A percentile compares a stretch with the other conserved stretches of the same genome.
Conservation (phyloP, 129 eudicot genomes). For the Helianthus tuberosus region DNA sequence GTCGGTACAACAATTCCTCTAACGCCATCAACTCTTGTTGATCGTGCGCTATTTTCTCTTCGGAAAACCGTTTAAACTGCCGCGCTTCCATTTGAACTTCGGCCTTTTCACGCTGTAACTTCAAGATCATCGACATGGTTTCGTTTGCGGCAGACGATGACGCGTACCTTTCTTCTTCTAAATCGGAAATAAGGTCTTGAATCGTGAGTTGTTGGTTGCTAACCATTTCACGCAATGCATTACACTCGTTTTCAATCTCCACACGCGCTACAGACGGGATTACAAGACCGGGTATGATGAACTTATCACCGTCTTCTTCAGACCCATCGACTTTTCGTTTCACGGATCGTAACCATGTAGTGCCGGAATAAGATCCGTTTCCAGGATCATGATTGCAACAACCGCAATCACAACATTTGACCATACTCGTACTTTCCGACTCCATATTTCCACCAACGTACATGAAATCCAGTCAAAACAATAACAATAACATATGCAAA, state of each 20-base stretch:
- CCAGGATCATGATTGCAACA: slow-evolving; percentile 47
- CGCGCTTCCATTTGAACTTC: slow-evolving; percentile 88
- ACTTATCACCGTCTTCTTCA: slow-evolving; percentile 47
- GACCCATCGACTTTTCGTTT: slow-evolving; percentile 67
- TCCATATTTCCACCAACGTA: slow-evolving; percentile 48
- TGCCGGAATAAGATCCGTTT: slow-evolving; percentile 53
- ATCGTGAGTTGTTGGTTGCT: slow-evolving; percentile 68
- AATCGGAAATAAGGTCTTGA: slow-evolving; percentile 61
- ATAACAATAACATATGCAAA: not conserved
- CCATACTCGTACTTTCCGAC: slow-evolving; percentile 41
- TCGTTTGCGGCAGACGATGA: slow-evolving; percentile 89
- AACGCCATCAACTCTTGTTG: slow-evolving; percentile 61
- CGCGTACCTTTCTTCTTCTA: slow-evolving; percentile 92
- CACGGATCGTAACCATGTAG: slow-evolving; percentile 59
- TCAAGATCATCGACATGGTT: slow-evolving; percentile 97
- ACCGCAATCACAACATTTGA: slow-evolving; percentile 68
- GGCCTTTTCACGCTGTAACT: slow-evolving; percentile 89
- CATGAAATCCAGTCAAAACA: slow-evolving; percentile 10
- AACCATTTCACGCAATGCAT: slow-evolving; percentile 76
- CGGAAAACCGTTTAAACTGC: slow-evolving; percentile 79
- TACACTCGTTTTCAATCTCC: slow-evolving; percentile 77
- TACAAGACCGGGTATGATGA: slow-evolving; percentile 54
- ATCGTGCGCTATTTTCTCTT: slow-evolving; percentile 92
- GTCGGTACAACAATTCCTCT: slow-evolving; percentile 79
- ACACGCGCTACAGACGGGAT: slow-evolving; percentile 69